Evolutionary conservation across 768 basidiomycete species (phyloP), one percentile per base, ranked within the genome.

Genomic region (Tubosaeta sp.): DNA sequence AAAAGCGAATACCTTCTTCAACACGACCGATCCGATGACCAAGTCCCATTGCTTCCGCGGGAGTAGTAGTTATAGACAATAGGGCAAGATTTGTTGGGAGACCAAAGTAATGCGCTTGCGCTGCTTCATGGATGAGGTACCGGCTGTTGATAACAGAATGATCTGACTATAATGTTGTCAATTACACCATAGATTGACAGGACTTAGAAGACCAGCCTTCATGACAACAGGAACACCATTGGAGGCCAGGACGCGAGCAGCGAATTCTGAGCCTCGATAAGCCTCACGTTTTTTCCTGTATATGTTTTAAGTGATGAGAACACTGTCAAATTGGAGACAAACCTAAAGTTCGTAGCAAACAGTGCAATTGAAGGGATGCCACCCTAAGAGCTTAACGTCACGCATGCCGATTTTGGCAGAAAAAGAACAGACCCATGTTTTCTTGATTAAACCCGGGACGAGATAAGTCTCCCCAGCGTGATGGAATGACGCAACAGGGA

Each of bases 261-360:
- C 89, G 58, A 87, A 94, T 58, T 88, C 87, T 1, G 87, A 86
- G 1, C 82, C 80, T 41, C 88, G 75, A 64, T 87, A 94, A 0
- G 89, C 80, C 67, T 96, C 93, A 9, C 85, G 80, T 69, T 92
- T 94, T 58, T 83, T 81, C 32, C 88, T 81, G 34, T 56, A 32
- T 30, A 34, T 27, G 22, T 22, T 25, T 6, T 49, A 13, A 21
- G 40, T 29, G 32, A 38, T 9, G 14, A 43, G 43, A 52, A 25
- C 54, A 41, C 27, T 6, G 18, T 31, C 10, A 11, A 6, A 16
- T 45, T 6, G 14, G 18, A 25, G 39, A 14, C 54, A 25, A 46
- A 73, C 73, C 71, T 59, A 47, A 73, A 73, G 52, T 76, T 74
- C 29, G 70, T 74, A 1, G 88, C 84, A 61, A 91, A 93, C n/a